Base-by-base conservation (phyloP, 208 protist species). In the Acanthamoeba healyi region DNA sequence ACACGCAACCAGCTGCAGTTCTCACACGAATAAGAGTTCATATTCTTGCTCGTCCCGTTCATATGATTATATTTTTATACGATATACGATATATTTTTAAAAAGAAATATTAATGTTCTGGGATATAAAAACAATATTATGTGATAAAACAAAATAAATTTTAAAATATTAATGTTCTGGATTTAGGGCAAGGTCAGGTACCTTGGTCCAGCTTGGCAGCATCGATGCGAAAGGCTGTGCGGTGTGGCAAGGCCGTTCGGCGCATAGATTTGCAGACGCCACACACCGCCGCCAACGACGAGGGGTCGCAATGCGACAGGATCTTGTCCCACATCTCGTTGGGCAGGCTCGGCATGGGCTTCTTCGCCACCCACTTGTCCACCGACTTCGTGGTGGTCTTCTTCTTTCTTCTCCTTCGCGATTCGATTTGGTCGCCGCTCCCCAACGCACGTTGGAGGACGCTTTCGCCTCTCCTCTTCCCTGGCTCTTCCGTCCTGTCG, bases 311-410 rank as follows among this genome's bases (percentile, higher is more conserved):
- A n/a, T 79, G 70, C 34, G 70, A 79, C 19, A 79, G 17, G 70
- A 79, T 79, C 19, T 79, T 79, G 9, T 79, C 70, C 70, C 70
- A 79, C 70, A 79, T 79, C 38, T 79, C 70, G 40, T 79, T 79
- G 5, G 70, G 70, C 70, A 79, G 70, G 22, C 38, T 46, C 26
- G 70, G 70, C 70, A 79, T 19, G 36, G 36, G 34, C 70, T 79
- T 79, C 38, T 40, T 79, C 36, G 40, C 70, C 36, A 79, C 70
- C 70, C 70, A 79, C 36, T 79, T 79, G 70, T 44, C 70, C 36
- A 15, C 36, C 24, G 19, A 22, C 36, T 34, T 12, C 65, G 4
- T 26, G 54, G 54, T 61, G 19, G 54, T 26, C 54, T n/a, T 22
- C 19, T 61, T 61, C 54, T 61, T 61, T n/a, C 22, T 67, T 2